phyloP scores from a whole-genome alignment of 2,329 filamentous ascomycete genomes.

The Penicillium hesseltinei region DNA sequence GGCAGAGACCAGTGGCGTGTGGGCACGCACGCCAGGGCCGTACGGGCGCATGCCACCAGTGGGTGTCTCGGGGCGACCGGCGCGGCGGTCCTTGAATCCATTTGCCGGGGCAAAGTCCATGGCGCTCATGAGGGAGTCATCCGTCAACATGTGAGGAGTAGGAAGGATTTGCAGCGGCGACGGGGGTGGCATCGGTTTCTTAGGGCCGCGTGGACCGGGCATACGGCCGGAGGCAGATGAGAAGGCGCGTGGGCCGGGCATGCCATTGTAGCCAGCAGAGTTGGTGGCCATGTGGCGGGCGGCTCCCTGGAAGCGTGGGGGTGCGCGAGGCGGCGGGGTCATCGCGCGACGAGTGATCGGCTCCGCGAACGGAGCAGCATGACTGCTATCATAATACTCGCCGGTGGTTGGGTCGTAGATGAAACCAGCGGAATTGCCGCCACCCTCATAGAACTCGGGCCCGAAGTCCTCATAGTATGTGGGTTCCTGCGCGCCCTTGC shows the following conservation, averaged over 20 bases:
- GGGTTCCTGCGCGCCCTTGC: conserved; percentile 51
- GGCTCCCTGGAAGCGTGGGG: conserved; percentile 54
- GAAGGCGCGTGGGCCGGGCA: conserved; percentile 57
- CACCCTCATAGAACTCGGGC: conserved; percentile 65
- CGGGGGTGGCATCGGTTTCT: conserved; percentile 68
- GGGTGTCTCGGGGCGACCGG: conserved; percentile 65
- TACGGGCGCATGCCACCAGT: conserved; percentile 64
- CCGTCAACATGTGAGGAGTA: conserved; percentile 78
- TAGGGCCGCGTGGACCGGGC: conserved; percentile 47
- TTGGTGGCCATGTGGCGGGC: conserved; percentile 48
- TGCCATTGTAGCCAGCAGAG: conserved; percentile 36
- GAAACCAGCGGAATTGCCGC: conserved; percentile 38
- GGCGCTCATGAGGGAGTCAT: conserved; percentile 71
- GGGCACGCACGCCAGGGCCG: conserved; percentile 67
- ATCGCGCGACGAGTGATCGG: conserved; percentile 86
- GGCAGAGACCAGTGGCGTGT: conserved; percentile 75
- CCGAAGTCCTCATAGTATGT: conserved; percentile 75
- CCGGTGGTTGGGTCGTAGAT: conserved; percentile 53
- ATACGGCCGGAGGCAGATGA: conserved; percentile 60
- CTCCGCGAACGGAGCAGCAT: conserved; percentile 68
- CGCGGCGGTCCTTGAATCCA: conserved; percentile 63
- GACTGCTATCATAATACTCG: conserved; percentile 31
- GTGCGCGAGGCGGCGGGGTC: conserved; percentile 80
- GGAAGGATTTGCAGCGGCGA: conserved; percentile 71
- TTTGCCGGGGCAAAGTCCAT: conserved; percentile 85